phyloP scores from a whole-genome alignment of 306 rosid species.

The Lupinus albus region DNA sequence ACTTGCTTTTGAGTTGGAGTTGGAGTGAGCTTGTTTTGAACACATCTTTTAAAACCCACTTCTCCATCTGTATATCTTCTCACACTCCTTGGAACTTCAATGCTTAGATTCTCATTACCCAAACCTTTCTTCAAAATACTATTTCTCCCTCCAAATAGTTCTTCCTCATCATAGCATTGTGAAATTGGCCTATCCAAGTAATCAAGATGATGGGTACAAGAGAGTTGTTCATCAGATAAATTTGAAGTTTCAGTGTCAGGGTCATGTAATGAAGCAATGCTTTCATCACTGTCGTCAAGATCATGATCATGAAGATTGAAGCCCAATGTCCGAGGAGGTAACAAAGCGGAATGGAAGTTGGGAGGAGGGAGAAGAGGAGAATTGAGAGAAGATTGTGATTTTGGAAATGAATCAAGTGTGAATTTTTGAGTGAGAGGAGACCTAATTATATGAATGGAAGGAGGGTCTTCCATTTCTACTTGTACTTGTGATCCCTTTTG shows the following conservation, averaged over 20 bases:
- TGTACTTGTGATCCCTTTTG: constrained; percentile 57
- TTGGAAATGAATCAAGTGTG: constrained; percentile 48
- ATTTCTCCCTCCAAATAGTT: constrained; percentile 46
- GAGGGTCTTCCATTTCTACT: constrained; percentile 43
- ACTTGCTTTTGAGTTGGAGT: constrained; percentile 47
- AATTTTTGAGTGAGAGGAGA: constrained; percentile 68
- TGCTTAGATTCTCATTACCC: constrained; percentile 55
- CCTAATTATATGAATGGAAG: constrained; percentile 34
- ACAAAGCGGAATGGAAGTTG: constrained; percentile 65
- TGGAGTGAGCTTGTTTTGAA: constrained; percentile 61
- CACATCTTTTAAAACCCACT: constrained; percentile 49
- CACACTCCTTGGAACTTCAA: constrained; percentile 61
- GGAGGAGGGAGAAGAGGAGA: constrained; percentile 73
- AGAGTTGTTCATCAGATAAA: constrained; percentile 61
- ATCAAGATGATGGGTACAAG: constrained; percentile 45
- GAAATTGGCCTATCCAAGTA: constrained; percentile 47
- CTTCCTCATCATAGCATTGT: constrained; percentile 58
- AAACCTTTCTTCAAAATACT: constrained; percentile 61
- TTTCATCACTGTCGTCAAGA: constrained; percentile 48
- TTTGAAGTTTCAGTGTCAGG: constrained; percentile 28
- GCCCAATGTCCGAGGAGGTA: constrained; percentile 52
- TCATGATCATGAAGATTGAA: constrained; percentile 13
- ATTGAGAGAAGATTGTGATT: constrained; percentile 71
- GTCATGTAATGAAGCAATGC: constrained; percentile 54
- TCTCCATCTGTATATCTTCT: constrained; percentile 77